Evolutionary conservation across 805 yeast species (phyloP), one percentile per base, ranked within the genome.

Genomic region (Hanseniaspora hatyaiensis): DNA sequence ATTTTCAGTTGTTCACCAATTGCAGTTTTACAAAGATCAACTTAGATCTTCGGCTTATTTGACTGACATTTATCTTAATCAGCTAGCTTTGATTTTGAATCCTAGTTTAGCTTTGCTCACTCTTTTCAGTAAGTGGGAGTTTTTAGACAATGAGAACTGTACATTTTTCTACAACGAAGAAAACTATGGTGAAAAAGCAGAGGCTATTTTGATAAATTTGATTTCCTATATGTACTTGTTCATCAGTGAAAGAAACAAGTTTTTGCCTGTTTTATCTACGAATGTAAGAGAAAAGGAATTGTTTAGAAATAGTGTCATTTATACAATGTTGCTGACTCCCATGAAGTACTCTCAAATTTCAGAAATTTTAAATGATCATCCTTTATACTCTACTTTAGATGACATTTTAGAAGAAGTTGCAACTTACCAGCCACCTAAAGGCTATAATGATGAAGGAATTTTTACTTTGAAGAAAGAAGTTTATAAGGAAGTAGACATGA

Each of bases 141-240:
- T 82, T 15, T 52, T 66, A 8, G 63, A 63, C 3, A 76, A 81
- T 80, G 72, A 63, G 52, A 51, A 51, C 19, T 69, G 70, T 16
- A 60, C 64, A 2, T 56, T 56, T 2, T 52, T 54, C 5, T 53
- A 54, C 13, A 57, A 55, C 1, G 65, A 70, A 28, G 79, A 78
- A 18, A 74, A 73, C 11, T 68, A 67, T 26, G 74, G 71, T 34
- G 67, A 63, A 19, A 69, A 67, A 50, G 65, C 77, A 1, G 66
- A 71, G 2, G 73, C 75, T 49, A 74, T 89, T 64, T 65, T 86
- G 18, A 96, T 88, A 57, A 95, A 86, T 55, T 79, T 86, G 52
- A 57, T 87, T 40, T 75, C 78, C 28, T 80, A 80, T 52, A 64
- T 87, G 50, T 81, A 86, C 51, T 75, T 77, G 41, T 53, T 86